These are phyloP conservation scores for Penicillium oxalicum DNA, from an alignment of 2,329 filamentous ascomycete genomes.

Conservation along the genomic window DNA sequence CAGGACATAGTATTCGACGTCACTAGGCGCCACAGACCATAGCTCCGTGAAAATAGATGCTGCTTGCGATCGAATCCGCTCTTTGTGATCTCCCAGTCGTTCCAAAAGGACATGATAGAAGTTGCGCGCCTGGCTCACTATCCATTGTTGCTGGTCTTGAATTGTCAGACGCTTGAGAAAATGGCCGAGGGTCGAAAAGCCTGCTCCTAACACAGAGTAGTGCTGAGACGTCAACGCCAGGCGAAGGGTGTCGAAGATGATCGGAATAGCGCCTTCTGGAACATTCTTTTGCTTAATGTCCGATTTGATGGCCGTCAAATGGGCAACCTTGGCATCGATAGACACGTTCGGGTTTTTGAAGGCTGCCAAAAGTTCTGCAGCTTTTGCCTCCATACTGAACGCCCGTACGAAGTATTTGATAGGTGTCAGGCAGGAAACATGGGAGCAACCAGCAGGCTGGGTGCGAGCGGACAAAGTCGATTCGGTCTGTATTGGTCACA, in stretches of 20 bases:
- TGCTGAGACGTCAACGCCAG: slow-evolving; percentile 70
- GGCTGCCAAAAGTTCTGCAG: slow-evolving; percentile 47
- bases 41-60: slow-evolving; percentile 71
- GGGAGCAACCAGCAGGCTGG: slow-evolving; percentile 6
- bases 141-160: slow-evolving; percentile 70
- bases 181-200: slow-evolving; percentile 82
- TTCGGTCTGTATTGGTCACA: not conserved
- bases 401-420: slow-evolving; percentile 5
- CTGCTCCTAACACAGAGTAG: slow-evolving; percentile 69
- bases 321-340: slow-evolving; percentile 64
- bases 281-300: slow-evolving; percentile 91
- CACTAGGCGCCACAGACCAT: slow-evolving; percentile 61
- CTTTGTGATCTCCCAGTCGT: slow-evolving; percentile 80
- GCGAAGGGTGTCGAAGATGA: slow-evolving; percentile 77
- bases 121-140: slow-evolving; percentile 61
- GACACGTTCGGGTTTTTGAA: slow-evolving; percentile 59
- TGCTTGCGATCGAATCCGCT: slow-evolving; percentile 72
- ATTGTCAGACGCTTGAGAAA: slow-evolving; percentile 78
- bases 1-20: slow-evolving; percentile 75
- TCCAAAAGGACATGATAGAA: slow-evolving; percentile 73
- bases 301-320: slow-evolving; percentile 71
- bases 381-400: slow-evolving; percentile 52
- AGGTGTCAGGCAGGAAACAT: slow-evolving; percentile 13
- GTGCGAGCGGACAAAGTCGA: slow-evolving; percentile 2
- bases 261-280: slow-evolving; percentile 62